These are phyloP conservation scores for Smallanthus sonchifolius DNA, from an alignment of 129 eudicot species.

Conservation along the genomic window DNA sequence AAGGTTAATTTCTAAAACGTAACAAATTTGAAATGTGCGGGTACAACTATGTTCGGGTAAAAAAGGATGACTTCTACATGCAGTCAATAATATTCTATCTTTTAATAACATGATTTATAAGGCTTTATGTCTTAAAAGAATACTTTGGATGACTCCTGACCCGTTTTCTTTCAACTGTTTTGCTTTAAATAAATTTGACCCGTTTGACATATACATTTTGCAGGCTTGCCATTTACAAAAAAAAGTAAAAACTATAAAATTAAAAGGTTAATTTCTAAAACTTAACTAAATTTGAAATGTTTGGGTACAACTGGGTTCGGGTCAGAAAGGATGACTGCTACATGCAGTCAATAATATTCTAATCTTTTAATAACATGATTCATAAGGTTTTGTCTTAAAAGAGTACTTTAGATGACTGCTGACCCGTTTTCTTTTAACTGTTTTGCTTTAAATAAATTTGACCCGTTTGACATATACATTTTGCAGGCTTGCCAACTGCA, in stretches of 20 bases:
- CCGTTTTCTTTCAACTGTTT: not conserved
- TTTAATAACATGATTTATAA: not conserved
- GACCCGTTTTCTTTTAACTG: not conserved
- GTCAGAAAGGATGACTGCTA: too few species aligned
- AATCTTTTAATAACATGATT: not conserved
- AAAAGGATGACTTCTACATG: too few species aligned
- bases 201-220: slow-evolving; percentile 6
- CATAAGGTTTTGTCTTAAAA: not conserved
- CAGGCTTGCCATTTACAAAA: slow-evolving; percentile 67
- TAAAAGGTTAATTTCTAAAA: not conserved
- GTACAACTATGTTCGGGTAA: not conserved
- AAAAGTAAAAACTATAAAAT: slow-evolving; percentile 15
- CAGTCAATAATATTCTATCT: not conserved
- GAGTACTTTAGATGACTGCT: not conserved
- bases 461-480: not conserved
- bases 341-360: too few species aligned
- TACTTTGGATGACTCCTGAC: not conserved
- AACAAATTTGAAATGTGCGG: not conserved
- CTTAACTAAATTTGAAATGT: too few species aligned
- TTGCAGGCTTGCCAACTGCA: slow-evolving; percentile 65
- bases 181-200: not conserved
- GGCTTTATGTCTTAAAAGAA: not conserved
- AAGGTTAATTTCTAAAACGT: not conserved
- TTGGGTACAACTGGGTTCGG: too few species aligned
- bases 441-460: not conserved